Percentiles rank a stretch among this genome's conserved stretches.
These are phyloP conservation scores for Paramecium primaurelia DNA, from an alignment of 73 alveolate species.

Conservation along the genomic window DNA sequence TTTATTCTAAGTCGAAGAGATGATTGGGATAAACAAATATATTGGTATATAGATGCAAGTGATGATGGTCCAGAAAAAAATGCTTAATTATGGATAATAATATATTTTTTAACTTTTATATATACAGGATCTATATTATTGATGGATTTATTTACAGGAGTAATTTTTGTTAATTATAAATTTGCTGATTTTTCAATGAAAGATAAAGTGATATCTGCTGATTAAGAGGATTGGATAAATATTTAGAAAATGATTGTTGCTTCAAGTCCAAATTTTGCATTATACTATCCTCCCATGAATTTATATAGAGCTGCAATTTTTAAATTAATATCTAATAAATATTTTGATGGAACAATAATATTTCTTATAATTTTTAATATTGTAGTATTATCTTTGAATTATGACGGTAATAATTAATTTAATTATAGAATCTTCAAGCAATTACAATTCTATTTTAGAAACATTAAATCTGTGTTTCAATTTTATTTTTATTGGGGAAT, in stretches of 20 bases:
- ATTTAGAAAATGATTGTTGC: constrained; percentile 56
- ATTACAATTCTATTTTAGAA: constrained; percentile 62
- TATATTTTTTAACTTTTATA: constrained; percentile 80
- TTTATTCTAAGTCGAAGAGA: constrained; percentile 82
- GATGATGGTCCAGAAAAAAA: constrained; percentile 59
- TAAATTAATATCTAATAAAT: constrained; percentile 35
- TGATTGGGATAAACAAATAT: constrained; percentile 94
- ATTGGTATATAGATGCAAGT: constrained; percentile 61
- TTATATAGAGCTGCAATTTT: constrained; percentile 39
- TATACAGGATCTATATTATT: constrained; percentile 84
- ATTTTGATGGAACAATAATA: constrained; percentile 63
- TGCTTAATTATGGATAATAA: constrained; percentile 14
- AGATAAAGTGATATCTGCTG: constrained; percentile 47
- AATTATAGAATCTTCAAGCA: constrained; percentile 29
- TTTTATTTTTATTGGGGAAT: constrained; percentile 69
- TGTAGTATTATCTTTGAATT: background rate
- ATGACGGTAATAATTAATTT: background rate
- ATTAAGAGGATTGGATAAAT: constrained; percentile 73
- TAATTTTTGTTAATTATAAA: constrained; percentile 84
- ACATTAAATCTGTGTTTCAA: constrained; percentile 57
- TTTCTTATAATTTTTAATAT: background rate
- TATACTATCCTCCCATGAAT: constrained; percentile 58
- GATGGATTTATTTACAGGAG: constrained; percentile 90
- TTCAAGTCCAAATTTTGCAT: constrained; percentile 69
- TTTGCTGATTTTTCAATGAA: constrained; percentile 76